Evolutionary conservation across 2,329 filamentous ascomycete species (phyloP), one percentile per base, ranked within the genome.

Genomic region (Phyllosticta ampelicida): DNA sequence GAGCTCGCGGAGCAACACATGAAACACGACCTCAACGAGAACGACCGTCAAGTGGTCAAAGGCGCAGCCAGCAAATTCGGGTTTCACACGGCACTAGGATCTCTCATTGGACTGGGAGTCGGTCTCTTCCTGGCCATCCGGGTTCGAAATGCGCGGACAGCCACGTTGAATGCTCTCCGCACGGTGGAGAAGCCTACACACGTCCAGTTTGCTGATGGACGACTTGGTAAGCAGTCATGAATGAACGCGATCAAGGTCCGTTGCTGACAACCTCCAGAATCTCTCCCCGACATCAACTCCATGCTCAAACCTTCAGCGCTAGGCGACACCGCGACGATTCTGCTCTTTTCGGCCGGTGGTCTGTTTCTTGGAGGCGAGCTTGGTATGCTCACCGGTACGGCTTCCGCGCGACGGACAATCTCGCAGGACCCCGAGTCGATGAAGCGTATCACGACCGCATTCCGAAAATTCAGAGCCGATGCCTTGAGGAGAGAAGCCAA

Each of bases 351-450:
- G 0, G 66, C 80, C 0, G 84, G 82, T 13, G 84, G 84, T 0
- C 66, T 86, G 5, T 83, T 87, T 61, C 62, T 87, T 5, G 84
- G 84, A 8, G 84, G 85, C 8, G 85, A 87, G 71, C 70, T 78
- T 11, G 84, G 85, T 0, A 71, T 86, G 52, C 62, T 86, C 59
- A 78, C 77, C 0, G 84, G 85, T 0, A 77, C 77, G 0, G 75
- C 76, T 52, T 75, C 78, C 5, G 83, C 81, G 2, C 75, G 77
- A 29, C 73, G 79, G 44, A 72, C 72, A 0, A 80, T 87, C 56
- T 74, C 73, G 0, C 68, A 68, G 23, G 80, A 87, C 63, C 76
- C 80, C 0, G 80, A 79, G 58, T 74, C 76, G 16, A 75, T 74
- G 62, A 71, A 75, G 63, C 74, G 84, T 62, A 82, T 87, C 57